Base-by-base conservation (phyloP, 805 yeast genomes). In the Zygoascus ofunaensis region DNA sequence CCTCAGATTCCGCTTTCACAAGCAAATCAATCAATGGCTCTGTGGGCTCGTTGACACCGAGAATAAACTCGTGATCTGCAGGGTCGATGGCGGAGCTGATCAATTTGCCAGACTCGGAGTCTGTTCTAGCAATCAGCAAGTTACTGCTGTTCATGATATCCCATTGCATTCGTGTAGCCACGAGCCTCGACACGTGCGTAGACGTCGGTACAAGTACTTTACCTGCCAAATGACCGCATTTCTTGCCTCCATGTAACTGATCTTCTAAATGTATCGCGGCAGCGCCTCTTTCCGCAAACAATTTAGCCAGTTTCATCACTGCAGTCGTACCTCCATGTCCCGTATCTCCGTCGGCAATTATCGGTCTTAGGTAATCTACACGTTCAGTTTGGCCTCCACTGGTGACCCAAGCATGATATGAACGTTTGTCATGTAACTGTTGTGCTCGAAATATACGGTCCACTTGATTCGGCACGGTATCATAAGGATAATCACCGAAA, bases 401-500 rank as follows among this genome's bases (percentile, higher is more conserved):
- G 5, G 53, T 36, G 40, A 61, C 50, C 69, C 70, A 70, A 41
- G 67, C 68, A 45, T 66, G 62, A 56, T 66, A 69, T 2, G 73
- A 53, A 54, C 74, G 74, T 39, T 67, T 67, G 54, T 77, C 83
- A 51, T 77, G 83, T 51, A 76, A 62, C 48, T 62, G 64, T 59
- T 77, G 82, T 1, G 81, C 78, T 50, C 73, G 70, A 59, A 76
- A 77, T 28, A 77, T 54, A 44, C 81, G 65, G 45, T 76, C 78
- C 4, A 76, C 82, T 54, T 77, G 79, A 52, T 75, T 75, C n/a
- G 84, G 84, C 2, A 79, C 81, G 0, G 84, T 79, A 51, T 78
- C 78, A 53, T 78, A 77, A 0, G 84, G 83, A 54, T 79, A 79
- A 56, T 79, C 84, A 18, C 82, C 84, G 57, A 76, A 75, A 55